phyloP scores from a whole-genome alignment of 208 protist genomes.

The Leishmania mexicana region DNA sequence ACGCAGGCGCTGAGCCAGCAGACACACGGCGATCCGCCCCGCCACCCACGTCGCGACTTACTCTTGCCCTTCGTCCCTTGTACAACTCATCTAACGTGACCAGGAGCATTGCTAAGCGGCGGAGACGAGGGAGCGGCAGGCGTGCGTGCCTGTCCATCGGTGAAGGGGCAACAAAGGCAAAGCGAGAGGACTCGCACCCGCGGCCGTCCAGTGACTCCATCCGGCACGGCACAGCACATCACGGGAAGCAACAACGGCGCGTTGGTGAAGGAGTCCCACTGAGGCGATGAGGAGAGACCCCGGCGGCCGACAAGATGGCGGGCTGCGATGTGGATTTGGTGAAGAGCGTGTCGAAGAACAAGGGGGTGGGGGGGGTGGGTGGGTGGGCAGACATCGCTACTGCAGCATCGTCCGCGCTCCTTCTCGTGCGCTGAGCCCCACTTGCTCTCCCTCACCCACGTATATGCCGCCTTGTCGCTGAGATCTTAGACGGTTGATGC shows the following conservation, averaged over 20 bases:
- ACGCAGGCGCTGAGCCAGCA: background rate
- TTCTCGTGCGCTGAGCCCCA: background rate
- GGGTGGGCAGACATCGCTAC: background rate
- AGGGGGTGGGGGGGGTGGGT: background rate
- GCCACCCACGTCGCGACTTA: background rate
- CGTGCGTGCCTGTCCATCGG: background rate
- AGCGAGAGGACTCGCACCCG: background rate
- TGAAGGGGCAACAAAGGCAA: background rate
- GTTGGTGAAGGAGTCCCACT: background rate
- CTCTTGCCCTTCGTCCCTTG: background rate
- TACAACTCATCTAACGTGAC: background rate
- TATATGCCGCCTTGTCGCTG: background rate
- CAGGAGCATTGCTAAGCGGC: background rate
- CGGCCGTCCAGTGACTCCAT: background rate
- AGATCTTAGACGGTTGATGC: constrained; percentile 39
- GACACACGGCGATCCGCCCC: too few species aligned
- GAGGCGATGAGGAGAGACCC: background rate
- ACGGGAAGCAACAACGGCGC: background rate
- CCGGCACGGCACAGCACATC: background rate
- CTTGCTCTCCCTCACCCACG: background rate
- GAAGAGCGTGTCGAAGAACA: background rate
- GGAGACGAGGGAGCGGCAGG: background rate
- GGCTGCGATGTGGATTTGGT: background rate
- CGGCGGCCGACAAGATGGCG: background rate
- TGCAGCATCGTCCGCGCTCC: background rate